phyloP scores from a whole-genome alignment of 768 basidiomycete species.

The Peribolospora kevripleyi region DNA sequence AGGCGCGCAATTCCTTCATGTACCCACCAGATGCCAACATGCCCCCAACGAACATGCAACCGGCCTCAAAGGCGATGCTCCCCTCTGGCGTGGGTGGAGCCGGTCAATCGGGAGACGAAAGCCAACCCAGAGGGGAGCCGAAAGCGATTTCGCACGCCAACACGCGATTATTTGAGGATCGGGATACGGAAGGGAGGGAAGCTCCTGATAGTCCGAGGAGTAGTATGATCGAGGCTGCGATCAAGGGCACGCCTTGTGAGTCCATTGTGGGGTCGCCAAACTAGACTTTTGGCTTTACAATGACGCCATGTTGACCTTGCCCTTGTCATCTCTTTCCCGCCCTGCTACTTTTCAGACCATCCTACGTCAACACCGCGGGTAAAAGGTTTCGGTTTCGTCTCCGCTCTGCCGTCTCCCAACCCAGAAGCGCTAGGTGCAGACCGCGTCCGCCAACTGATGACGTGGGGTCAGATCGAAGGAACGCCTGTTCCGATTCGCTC shows the following conservation, averaged over 20 bases:
- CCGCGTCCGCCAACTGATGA: conserved; percentile 82
- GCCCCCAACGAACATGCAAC: conserved; percentile 8
- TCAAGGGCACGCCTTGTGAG: conserved; percentile 73
- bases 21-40: conserved; percentile 78
- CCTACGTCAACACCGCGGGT: conserved; percentile 17
- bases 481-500: conserved; percentile 69
- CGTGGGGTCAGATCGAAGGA: conserved; percentile 78
- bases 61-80: not conserved
- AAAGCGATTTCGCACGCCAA: conserved; percentile 51
- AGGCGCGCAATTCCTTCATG: conserved; percentile 89
- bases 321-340: conserved; percentile 22
- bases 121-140: conserved; percentile 21
- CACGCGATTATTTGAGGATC: conserved; percentile 36
- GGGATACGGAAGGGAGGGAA: conserved; percentile 3
- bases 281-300: not conserved
- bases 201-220: conserved; percentile 59
- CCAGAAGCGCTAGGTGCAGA: conserved; percentile 53
- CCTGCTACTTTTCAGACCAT: not conserved
- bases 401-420: conserved; percentile 65
- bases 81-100: not conserved
- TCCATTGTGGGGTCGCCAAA: conserved; percentile 2
- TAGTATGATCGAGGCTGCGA: conserved; percentile 76
- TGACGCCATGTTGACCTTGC: not conserved
- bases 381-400: conserved; percentile 47
- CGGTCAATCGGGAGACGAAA: conserved; percentile 9